Evolutionary conservation across 345 rosid species (phyloP), one percentile per base, ranked within the genome.

Genomic region (Erucastrum elatum): DNA sequence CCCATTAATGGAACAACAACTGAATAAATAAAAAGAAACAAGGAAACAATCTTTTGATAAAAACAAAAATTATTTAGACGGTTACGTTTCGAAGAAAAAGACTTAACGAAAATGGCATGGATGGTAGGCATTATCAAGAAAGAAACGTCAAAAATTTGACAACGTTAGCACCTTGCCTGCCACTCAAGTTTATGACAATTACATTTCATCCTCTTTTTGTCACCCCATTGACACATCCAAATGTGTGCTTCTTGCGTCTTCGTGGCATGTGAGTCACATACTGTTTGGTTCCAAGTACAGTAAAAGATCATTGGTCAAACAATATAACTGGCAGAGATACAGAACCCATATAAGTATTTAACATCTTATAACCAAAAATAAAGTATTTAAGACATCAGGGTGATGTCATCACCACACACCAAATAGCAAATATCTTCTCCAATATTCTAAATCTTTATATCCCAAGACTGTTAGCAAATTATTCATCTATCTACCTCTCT

Each of bases 391-490:
- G 27, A 68, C 61, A 68, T 68, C 72, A 49, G 61, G 39, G 39
- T 68, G 41, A 30, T 73, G 69, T 63, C 70, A 73, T 31, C 62
- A 46, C 21, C 31, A 15, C 31, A 30, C 21, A 21, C 21, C 21
- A 21, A 21, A 21, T 21, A 21, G 21, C 21, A 0, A 49, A 75
- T 68, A 76, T 76, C 62, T 69, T 82, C 8, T 8, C 10, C 53
- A 0, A 12, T 6, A 3, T 25, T 62, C 13, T 70, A 3, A 31
- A 31, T 29, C 34, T 41, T 12, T 76, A 70, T 8, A 76, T 30
- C 0, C 30, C 46, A 2, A 56, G 6, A 29, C 41, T 1, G 31
- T 68, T 31, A 41, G n/a, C 33, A 70, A 13, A 25, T 30, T 17
- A 74, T 41, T n/a, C 37, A 46, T 10, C 30, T 51, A 21, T 11